Percentiles rank a stretch among this genome's conserved stretches.
Evolutionary conservation across 2,329 filamentous ascomycete genomes (phyloP).

Genomic region (Zasmidium cellare): DNA sequence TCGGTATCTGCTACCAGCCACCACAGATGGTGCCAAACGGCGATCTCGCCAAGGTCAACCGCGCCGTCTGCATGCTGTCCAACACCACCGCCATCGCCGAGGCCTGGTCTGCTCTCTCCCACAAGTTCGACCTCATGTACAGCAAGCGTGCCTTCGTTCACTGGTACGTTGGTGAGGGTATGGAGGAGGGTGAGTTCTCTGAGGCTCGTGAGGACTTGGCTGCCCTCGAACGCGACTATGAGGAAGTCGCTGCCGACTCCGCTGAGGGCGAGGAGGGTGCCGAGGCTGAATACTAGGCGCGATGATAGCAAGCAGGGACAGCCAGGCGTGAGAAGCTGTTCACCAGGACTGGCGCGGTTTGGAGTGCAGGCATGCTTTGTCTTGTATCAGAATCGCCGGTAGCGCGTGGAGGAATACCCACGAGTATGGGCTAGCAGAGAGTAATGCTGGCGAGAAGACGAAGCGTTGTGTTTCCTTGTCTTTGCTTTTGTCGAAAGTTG

Average conservation of each 20-base stretch:
- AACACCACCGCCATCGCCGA: constrained; percentile 99
- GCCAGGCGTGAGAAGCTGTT: constrained; percentile 4
- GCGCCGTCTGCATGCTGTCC: constrained; percentile 98
- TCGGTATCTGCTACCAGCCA: constrained; percentile 99
- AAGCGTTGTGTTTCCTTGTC: constrained; percentile 11
- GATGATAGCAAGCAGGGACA: neutral
- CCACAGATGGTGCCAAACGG: constrained; percentile 95
- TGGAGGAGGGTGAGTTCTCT: constrained; percentile 99
- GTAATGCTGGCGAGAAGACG: constrained; percentile 10
- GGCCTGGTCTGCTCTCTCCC: constrained; percentile 92
- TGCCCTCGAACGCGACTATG: constrained; percentile 96
- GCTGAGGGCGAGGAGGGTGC: constrained; percentile 80
- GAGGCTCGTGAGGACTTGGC: constrained; percentile 98
- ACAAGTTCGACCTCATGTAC: constrained; percentile 99
- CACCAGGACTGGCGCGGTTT: constrained; percentile 10
- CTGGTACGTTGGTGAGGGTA: constrained; percentile 99
- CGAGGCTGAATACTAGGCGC: constrained; percentile 87
- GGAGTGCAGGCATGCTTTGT: constrained; percentile 12
- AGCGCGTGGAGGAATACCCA: constrained; percentile 12
- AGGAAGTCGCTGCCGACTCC: constrained; percentile 95
- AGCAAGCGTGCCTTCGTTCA: constrained; percentile 99
- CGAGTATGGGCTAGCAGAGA: constrained; percentile 12
- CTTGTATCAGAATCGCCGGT: constrained; percentile 7
- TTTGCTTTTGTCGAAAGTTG: constrained; percentile 9
- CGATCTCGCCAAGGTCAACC: constrained; percentile 96